Evolutionary conservation across 108 stramenopile species (phyloP).

Genomic region (Cyclotella baltica): DNA sequence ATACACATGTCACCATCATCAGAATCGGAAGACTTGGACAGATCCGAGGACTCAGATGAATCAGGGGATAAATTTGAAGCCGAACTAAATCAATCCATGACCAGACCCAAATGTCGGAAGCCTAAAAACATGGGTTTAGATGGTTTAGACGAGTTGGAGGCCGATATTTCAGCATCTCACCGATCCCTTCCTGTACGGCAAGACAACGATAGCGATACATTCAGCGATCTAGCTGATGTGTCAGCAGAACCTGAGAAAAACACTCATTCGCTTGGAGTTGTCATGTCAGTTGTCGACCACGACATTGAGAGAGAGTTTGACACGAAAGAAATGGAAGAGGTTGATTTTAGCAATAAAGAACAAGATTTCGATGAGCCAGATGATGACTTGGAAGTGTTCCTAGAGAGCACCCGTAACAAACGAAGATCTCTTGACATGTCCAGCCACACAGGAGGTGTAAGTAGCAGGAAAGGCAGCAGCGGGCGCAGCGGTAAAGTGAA

Average conservation of each 20-base stretch:
- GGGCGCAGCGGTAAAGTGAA: not conserved
- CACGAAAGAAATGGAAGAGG: constrained; percentile 29
- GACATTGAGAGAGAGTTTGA: constrained; percentile 40
- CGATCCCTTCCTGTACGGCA: not conserved
- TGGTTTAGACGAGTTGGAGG: not conserved
- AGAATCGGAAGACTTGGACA: not conserved
- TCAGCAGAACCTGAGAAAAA: not conserved
- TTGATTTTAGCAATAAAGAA: no score
- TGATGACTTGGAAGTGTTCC: constrained; percentile 19
- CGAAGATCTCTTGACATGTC: not conserved
- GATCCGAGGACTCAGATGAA: not conserved
- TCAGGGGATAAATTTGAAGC: not conserved
- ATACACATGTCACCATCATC: not conserved
- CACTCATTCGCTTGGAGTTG: constrained; percentile 14
- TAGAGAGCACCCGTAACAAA: not conserved
- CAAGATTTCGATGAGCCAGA: not conserved
- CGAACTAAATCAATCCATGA: not conserved
- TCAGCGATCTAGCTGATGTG: constrained; percentile 25
- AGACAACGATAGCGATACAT: constrained; percentile 29
- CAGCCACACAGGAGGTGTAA: not conserved
- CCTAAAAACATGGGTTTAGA: no score
- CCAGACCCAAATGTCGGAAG: not conserved
- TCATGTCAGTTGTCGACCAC: constrained; percentile 22
- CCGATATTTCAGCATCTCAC: not conserved
- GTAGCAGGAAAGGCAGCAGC: constrained; percentile 20